phyloP scores from a whole-genome alignment of 1,284 basidiomycete genomes.

The Lentinula novae-zelandiae region DNA sequence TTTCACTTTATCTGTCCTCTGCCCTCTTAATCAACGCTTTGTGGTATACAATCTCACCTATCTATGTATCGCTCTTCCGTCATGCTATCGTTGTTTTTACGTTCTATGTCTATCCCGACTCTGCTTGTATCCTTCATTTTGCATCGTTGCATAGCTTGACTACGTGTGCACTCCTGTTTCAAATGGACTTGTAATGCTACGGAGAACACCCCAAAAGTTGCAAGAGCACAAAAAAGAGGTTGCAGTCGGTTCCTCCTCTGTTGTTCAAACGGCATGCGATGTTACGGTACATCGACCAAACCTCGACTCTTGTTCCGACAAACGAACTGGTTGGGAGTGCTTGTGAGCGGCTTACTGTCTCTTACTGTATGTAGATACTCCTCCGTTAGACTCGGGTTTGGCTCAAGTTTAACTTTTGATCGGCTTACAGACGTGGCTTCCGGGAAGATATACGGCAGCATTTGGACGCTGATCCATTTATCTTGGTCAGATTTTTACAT shows the following conservation, averaged over 20 bases:
- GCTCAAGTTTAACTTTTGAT: background rate
- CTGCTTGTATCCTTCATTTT: background rate
- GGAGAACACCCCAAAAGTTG: too few species aligned
- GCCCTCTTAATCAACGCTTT: background rate
- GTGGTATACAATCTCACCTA: background rate
- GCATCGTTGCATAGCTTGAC: background rate
- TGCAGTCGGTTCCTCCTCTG: too few species aligned
- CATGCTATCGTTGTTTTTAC: background rate
- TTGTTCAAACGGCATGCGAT: too few species aligned
- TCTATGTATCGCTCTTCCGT: background rate
- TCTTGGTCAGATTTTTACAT: too few species aligned
- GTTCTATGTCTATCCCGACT: background rate
- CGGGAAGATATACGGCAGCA: background rate
- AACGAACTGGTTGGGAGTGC: background rate
- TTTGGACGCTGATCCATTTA: background rate
- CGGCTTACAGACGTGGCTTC: background rate
- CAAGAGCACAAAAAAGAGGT: too few species aligned
- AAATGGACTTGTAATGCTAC: background rate
- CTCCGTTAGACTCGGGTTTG: background rate
- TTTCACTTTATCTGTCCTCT: background rate
- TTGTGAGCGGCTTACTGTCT: background rate
- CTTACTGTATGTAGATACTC: too few species aligned
- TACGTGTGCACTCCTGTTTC: background rate
- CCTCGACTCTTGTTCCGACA: background rate
- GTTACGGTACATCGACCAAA: background rate